These are phyloP conservation scores for Chenopodium formosanum DNA, from an alignment of 148 eudicot genomes.

Conservation along the genomic window DNA sequence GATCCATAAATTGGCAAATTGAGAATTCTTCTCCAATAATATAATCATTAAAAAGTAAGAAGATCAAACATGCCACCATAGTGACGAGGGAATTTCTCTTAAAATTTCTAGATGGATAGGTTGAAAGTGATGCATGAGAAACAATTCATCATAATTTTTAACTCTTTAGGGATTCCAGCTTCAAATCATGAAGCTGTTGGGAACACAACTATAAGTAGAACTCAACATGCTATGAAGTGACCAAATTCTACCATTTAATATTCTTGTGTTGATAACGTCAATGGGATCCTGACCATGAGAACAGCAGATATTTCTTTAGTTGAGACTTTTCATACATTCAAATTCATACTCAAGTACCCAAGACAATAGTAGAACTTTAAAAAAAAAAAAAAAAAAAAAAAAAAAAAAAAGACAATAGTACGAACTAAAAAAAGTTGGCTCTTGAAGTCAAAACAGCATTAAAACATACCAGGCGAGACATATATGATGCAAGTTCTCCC, in stretches of 20 bases:
- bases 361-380: not conserved
- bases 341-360: not conserved
- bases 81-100: not conserved
- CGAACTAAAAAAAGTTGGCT: not conserved
- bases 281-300: not conserved
- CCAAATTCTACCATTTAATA: not conserved
- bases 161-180: not conserved
- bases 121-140: not conserved
- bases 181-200: not conserved
- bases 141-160: not conserved
- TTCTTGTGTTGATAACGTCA: not conserved
- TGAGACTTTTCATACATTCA: not conserved
- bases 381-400: not conserved
- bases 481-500: slow-evolving; percentile 93
- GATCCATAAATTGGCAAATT: not conserved
- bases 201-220: not conserved
- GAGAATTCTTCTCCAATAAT: not conserved
- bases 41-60: not conserved
- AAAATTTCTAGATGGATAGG: not conserved
- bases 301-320: not conserved
- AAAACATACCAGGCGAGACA: slow-evolving; percentile 76
- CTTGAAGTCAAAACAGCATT: not conserved
- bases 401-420: not conserved
- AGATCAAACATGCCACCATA: not conserved
- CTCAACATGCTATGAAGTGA: not conserved